Conservation (phyloP, 2,329 filamentous ascomycete genomes). For the Fusarium equiseti region DNA sequence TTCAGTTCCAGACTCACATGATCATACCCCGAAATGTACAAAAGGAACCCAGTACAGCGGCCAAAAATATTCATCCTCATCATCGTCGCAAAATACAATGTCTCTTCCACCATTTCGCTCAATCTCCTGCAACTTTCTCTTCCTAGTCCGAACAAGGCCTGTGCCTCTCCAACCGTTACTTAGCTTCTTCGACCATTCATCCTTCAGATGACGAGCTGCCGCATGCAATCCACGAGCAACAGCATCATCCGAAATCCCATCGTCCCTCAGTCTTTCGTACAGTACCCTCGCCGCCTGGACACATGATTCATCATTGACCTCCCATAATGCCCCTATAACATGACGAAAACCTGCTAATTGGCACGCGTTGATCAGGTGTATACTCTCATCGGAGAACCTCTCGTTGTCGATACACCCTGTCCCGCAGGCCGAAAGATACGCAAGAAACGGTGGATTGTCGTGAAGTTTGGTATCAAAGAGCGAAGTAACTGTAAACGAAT, state of each 20-base stretch:
- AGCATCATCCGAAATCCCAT: background rate
- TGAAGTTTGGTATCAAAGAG: background rate
- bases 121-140: rapidly evolving
- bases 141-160: background rate
- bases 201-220: background rate
- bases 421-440: background rate
- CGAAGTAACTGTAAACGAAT: background rate
- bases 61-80: no score
- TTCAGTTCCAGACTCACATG: background rate
- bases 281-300: background rate
- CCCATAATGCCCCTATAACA: conserved; percentile 4
- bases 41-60: background rate
- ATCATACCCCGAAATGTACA: background rate
- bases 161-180: background rate
- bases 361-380: conserved; percentile 8
- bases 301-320: background rate
- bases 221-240: background rate
- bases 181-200: background rate
- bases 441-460: background rate
- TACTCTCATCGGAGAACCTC: background rate
- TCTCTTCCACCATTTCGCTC: background rate
- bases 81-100: background rate
- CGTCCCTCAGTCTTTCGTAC: background rate
- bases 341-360: conserved; percentile 2
- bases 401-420: background rate